A percentile compares a stretch with the other conserved stretches of the same genome.
phyloP scores from a whole-genome alignment of 2,329 filamentous ascomycete genomes.

The Stagonosporopsis rhizophila region DNA sequence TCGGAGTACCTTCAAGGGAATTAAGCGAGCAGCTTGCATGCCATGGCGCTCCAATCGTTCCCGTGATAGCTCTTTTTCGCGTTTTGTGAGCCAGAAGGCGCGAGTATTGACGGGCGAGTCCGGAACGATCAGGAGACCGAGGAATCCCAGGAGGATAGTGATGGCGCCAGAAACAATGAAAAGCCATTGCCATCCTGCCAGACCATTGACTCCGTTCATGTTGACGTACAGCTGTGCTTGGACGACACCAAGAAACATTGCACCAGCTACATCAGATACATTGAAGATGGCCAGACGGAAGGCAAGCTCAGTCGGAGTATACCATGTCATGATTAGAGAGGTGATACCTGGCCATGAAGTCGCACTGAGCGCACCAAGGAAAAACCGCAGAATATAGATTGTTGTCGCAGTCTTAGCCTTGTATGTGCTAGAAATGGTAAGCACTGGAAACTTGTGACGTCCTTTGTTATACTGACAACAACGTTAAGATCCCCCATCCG shows the following conservation, averaged over 20 bases:
- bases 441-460: not conserved
- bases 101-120: constrained; percentile 21
- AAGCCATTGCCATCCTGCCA: constrained; percentile 15
- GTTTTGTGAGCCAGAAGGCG: constrained; percentile 18
- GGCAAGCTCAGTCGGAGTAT: constrained; percentile 18
- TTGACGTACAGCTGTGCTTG: constrained; percentile 14
- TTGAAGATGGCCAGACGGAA: constrained; percentile 14
- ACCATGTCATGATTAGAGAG: constrained; percentile 12
- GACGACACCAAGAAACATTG: constrained; percentile 8
- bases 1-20: constrained; percentile 6
- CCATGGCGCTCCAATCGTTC: constrained; percentile 11
- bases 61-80: constrained; percentile 1
- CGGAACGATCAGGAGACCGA: constrained; percentile 15
- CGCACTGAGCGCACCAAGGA: constrained; percentile 2
- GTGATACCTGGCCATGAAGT: constrained; percentile 12
- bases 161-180: constrained; percentile 15
- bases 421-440: constrained; percentile 1
- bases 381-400: constrained; percentile 10
- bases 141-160: constrained; percentile 18
- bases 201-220: constrained; percentile 8
- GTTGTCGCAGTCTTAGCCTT: constrained; percentile 11
- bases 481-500: constrained; percentile 5
- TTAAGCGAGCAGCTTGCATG: constrained; percentile 12
- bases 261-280: not conserved
- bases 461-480: constrained; percentile 4